phyloP scores from a whole-genome alignment of 257 asterid species.

The Solanum sparsipilum region DNA sequence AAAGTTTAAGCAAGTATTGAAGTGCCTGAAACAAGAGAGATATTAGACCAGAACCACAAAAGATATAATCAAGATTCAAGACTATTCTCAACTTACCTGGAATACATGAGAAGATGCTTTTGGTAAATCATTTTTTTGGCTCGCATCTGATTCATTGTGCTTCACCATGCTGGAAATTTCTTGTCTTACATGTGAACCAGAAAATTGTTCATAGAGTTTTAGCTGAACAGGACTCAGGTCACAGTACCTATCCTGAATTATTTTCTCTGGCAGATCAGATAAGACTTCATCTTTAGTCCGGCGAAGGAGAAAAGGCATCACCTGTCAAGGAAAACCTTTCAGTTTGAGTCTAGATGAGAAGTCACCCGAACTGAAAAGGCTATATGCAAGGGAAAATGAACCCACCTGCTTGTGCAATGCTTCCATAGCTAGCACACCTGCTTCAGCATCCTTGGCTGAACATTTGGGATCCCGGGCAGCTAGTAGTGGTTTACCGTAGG shows the following conservation, averaged over 20 bases:
- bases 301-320: constrained; percentile 96
- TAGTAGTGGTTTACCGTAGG: constrained; percentile 88
- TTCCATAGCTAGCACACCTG: constrained; percentile 96
- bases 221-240: constrained; percentile 92
- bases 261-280: constrained; percentile 96
- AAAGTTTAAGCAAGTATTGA: constrained; percentile 88
- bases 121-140: constrained; percentile 37
- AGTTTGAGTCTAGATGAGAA: constrained; percentile 2
- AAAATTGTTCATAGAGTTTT: constrained; percentile 80
- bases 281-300: constrained; percentile 95
- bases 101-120: constrained; percentile 95
- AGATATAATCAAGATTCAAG: not conserved
- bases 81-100: constrained; percentile 47
- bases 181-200: constrained; percentile 86
- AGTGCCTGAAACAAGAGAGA: constrained; percentile 62
- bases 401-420: constrained; percentile 97
- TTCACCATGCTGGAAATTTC: constrained; percentile 81
- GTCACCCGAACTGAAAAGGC: not conserved
- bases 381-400: not conserved
- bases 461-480: constrained; percentile 97
- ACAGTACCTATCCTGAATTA: constrained; percentile 97
- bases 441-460: constrained; percentile 96
- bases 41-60: constrained; percentile 6
- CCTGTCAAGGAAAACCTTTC: constrained; percentile 42
- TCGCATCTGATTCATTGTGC: constrained; percentile 52